Conservation (phyloP, 2,329 filamentous ascomycete species). For the Tolypocladium guangdongense region DNA sequence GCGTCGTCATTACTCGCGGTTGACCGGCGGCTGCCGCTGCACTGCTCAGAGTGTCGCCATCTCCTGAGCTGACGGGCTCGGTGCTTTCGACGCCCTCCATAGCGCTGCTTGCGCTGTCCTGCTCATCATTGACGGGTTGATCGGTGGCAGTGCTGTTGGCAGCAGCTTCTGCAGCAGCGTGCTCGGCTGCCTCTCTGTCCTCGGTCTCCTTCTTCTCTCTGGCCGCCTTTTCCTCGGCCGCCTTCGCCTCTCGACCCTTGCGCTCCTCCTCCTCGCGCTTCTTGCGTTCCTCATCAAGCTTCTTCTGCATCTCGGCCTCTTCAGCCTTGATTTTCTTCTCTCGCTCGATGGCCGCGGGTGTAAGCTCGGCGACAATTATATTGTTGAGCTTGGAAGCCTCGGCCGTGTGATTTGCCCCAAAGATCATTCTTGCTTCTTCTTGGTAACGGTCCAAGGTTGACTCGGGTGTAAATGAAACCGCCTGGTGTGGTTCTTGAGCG, state of each 20-base stretch:
- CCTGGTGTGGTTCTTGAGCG: conserved; percentile 55
- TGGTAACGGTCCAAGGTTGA: conserved; percentile 71
- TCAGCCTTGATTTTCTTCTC: conserved; percentile 60
- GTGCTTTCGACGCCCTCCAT: conserved; percentile 71
- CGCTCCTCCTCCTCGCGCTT: conserved; percentile 56
- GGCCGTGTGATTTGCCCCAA: conserved; percentile 48
- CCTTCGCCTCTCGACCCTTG: conserved; percentile 57
- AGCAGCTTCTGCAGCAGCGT: conserved; percentile 50
- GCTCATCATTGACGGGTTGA: conserved; percentile 3
- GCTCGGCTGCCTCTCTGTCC: conserved; percentile 48
- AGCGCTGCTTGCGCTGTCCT: conserved; percentile 21
- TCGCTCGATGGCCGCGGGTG: conserved; percentile 74
- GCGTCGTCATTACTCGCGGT: conserved; percentile 64
- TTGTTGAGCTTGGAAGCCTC: conserved; percentile 63
- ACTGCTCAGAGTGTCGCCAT: conserved; percentile 13
- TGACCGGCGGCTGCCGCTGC: conserved; percentile 10
- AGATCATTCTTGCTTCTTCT: conserved; percentile 82
- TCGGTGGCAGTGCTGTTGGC: conserved; percentile 13
- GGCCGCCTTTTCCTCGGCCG: conserved; percentile 56
- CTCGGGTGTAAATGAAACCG: conserved; percentile 62
- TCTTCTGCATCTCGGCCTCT: conserved; percentile 38
- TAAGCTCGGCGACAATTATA: conserved; percentile 59
- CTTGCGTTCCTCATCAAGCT: conserved; percentile 47
- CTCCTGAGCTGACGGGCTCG: conserved; percentile 19
- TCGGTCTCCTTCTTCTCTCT: conserved; percentile 61